Evolutionary conservation across 164 flowering plant species (phyloP), one percentile per base, ranked within the genome.

Genomic region (Cinnamomum micranthum): DNA sequence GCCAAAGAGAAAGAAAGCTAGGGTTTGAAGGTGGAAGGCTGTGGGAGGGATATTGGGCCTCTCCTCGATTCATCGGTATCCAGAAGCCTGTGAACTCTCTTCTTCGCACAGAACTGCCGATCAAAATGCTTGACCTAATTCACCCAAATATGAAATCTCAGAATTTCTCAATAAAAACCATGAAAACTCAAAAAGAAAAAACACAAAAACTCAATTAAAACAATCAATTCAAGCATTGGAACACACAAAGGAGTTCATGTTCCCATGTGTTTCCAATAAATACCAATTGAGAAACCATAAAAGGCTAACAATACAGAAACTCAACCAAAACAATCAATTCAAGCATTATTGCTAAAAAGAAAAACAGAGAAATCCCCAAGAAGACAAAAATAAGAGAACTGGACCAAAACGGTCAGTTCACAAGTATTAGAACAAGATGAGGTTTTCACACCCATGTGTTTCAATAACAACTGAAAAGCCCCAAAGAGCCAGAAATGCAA

Each of bases 101-200:
- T 91, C 86, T 88, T 89, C 33, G 83, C 81, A 71, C 94, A 90
- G 67, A 90, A 88, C 74, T 82, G 90, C 65, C 90, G 80, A 84
- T 94, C 98, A 68, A 94, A 94, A 88, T 92, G 98, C 92, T 90
- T 94, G 84, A 92, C 98, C 98, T 94, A 77, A 31, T 66, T 31
- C 69, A 20, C 65, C 12, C 69, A 66, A 66, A 66, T 28, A 31
- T 19, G n/a, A 19, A 63, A n/a, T n/a, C 66, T 5, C 41, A 66
- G 15, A 55, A 55, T 15, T 55, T 55, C 20, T 55, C 60, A 55
- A 55, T 20, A 55, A 15, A 15, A 55, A 55, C 13, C 60, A 20
- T 11, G 20, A 19, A 55, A 55, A 20, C 60, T 14, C 60, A 55
- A 20, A 55, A 55, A 4, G 60, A 55, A 55, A 55, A 55, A 13